phyloP scores from a whole-genome alignment of 148 eudicot species.

The Amaranthus cruentus region DNA sequence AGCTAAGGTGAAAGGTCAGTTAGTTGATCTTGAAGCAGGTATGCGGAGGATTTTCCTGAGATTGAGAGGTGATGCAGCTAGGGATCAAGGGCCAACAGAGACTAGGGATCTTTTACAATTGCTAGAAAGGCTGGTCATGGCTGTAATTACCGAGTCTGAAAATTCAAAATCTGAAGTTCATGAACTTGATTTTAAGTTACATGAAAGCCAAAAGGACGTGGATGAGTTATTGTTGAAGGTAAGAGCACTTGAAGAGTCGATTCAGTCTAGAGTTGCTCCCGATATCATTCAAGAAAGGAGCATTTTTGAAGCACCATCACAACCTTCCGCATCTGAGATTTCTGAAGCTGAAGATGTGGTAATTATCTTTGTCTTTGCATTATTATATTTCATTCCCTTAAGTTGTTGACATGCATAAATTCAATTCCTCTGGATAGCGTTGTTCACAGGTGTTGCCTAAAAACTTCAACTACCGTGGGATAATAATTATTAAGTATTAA shows the following conservation, averaged over 20 bases:
- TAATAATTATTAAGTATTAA: neutral
- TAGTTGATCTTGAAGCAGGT: slow-evolving; percentile 25
- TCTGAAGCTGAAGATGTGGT: slow-evolving; percentile 90
- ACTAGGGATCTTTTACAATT: slow-evolving; percentile 40
- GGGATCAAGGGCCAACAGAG: slow-evolving; percentile 35
- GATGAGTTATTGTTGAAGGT: slow-evolving; percentile 70
- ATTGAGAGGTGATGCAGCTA: slow-evolving; percentile 28
- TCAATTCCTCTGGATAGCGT: neutral
- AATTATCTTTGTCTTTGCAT: slow-evolving; percentile 19
- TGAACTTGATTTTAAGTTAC: slow-evolving; percentile 59
- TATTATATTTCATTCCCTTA: slow-evolving; percentile 10
- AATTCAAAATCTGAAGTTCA: slow-evolving; percentile 59
- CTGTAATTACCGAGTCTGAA: slow-evolving; percentile 48
- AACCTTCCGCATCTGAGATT: slow-evolving; percentile 69
- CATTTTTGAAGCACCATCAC: slow-evolving; percentile 55
- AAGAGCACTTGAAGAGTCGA: slow-evolving; percentile 64
- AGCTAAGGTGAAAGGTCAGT: slow-evolving; percentile 22
- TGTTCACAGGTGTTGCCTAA: neutral
- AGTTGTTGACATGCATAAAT: neutral
- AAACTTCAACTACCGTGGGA: neutral
- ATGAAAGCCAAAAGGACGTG: slow-evolving; percentile 59
- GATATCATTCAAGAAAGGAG: slow-evolving; percentile 57
- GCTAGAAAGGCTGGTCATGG: slow-evolving; percentile 63
- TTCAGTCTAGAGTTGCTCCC: slow-evolving; percentile 36
- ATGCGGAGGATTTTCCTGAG: slow-evolving; percentile 27